Evolutionary conservation across 108 stramenopile genomes (phyloP).

Genomic region (Pseudonitzschia delicatissima): DNA sequence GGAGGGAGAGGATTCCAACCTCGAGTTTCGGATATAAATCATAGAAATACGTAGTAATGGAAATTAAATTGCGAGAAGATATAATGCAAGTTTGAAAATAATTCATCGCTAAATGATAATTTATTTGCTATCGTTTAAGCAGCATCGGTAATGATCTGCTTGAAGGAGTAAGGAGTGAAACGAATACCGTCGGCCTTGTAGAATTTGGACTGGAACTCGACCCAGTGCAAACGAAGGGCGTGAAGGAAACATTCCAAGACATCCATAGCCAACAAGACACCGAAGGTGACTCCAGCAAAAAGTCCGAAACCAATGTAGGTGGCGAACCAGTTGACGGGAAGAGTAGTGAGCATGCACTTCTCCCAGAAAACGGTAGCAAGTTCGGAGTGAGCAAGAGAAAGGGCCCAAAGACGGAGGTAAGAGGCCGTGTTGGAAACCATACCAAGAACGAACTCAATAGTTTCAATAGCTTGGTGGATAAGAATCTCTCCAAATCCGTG

Average conservation of each 20-base stretch:
- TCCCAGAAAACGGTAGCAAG: constrained; percentile 99
- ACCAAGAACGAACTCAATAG: constrained; percentile 98
- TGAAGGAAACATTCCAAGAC: constrained; percentile 99
- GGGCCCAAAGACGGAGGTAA: constrained; percentile 99
- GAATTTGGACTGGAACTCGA: constrained; percentile 99
- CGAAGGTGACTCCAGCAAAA: constrained; percentile 95
- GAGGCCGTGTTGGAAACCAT: constrained; percentile 99
- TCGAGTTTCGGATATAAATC: constrained; percentile 8
- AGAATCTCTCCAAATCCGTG: constrained; percentile 90
- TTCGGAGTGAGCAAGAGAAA: constrained; percentile 97
- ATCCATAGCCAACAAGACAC: constrained; percentile 97
- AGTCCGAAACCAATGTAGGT: constrained; percentile 94
- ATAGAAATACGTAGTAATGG: too few species aligned
- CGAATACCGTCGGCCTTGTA: constrained; percentile 94
- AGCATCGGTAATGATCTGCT: constrained; percentile 78
- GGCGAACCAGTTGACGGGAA: constrained; percentile 90
- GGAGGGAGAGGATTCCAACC: not conserved
- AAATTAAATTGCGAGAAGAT: not conserved
- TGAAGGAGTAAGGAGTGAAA: constrained; percentile 89
- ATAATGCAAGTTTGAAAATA: not conserved
- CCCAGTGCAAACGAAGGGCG: constrained; percentile 98
- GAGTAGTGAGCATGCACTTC: constrained; percentile 93
- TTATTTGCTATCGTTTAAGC: not conserved
- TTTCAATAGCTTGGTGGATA: constrained; percentile 98
- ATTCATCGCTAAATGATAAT: not conserved